Percentiles rank a stretch among this genome's conserved stretches.
These are phyloP conservation scores for Ogataea neopini DNA, from an alignment of 805 yeast genomes.

Conservation along the genomic window DNA sequence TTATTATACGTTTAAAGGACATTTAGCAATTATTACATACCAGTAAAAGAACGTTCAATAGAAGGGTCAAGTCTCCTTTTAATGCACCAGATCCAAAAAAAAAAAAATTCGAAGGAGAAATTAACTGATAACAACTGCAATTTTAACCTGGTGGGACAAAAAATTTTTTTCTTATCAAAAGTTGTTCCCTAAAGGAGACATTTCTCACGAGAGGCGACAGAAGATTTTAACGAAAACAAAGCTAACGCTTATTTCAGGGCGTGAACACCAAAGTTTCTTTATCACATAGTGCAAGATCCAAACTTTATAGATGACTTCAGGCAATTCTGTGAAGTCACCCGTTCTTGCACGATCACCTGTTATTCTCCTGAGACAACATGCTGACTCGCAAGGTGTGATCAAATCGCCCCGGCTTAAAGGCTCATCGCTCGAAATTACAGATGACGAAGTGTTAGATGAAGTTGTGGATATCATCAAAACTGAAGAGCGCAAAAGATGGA, in stretches of 20 bases:
- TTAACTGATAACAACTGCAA: not conserved
- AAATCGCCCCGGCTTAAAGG: conserved; percentile 22
- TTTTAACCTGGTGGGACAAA: not conserved
- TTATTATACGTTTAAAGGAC: not conserved
- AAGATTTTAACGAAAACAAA: not conserved
- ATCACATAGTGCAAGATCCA: not conserved
- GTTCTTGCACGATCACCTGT: conserved; percentile 22
- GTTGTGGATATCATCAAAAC: conserved; percentile 34
- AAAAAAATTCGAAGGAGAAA: not conserved
- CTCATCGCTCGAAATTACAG: conserved; percentile 14
- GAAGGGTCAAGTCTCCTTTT: no score
- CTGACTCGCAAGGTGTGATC: conserved; percentile 13
- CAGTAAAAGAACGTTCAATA: no score
- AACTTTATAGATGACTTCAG: not conserved
- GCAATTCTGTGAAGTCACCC: conserved; percentile 3
- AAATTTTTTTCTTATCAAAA: conserved; percentile 1
- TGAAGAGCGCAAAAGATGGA: conserved; percentile 44
- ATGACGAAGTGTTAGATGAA: conserved; percentile 30
- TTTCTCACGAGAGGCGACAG: not conserved
- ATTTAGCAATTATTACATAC: not conserved
- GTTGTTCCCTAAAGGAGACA: no score
- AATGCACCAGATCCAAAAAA: not conserved
- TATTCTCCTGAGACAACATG: conserved; percentile 22
- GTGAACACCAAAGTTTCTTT: no score
- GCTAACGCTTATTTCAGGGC: not conserved